A percentile compares a stretch with the other conserved stretches of the same genome.
Conservation (phyloP, 2,329 filamentous ascomycete genomes). For the Sporothrix brunneoviolacea region DNA sequence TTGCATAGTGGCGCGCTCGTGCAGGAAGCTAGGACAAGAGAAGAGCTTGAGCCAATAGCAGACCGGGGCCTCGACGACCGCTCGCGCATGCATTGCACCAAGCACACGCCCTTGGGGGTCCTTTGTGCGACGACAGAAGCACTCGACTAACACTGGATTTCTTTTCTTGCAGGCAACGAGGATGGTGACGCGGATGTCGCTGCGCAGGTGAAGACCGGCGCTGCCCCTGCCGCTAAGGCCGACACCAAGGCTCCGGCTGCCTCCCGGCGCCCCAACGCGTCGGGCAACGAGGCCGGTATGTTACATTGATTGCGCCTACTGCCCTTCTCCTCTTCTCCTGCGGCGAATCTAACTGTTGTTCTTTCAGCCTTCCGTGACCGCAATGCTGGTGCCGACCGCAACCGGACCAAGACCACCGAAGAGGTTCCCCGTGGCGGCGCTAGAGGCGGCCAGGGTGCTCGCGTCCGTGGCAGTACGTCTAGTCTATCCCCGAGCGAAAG, state of each 20-base stretch:
- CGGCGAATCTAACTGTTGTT: constrained; percentile 12
- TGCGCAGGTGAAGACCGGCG: constrained; percentile 85
- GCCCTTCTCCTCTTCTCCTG: background rate
- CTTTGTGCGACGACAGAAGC: too few species aligned
- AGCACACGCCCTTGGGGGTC: too few species aligned
- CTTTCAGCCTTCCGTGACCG: constrained; percentile 79
- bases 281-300: constrained; percentile 84
- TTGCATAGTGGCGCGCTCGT: background rate
- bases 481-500: background rate
- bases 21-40: background rate
- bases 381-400: constrained; percentile 70
- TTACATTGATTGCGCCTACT: background rate
- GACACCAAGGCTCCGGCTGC: constrained; percentile 60
- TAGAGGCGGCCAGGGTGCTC: constrained; percentile 58
- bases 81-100: background rate
- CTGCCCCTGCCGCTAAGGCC: constrained; percentile 68
- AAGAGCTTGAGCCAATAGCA: constrained; percentile 3
- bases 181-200: constrained; percentile 64
- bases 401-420: constrained; percentile 73
- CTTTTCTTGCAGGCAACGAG: constrained; percentile 48
- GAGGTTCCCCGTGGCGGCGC: constrained; percentile 52
- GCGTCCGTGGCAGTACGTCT: constrained; percentile 52
- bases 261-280: constrained; percentile 50
- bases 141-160: background rate
- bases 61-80: background rate